A percentile compares a stretch with the other conserved stretches of the same genome.
Conservation (phyloP, 208 protist species). For the Trypanosoma platydactyli region DNA sequence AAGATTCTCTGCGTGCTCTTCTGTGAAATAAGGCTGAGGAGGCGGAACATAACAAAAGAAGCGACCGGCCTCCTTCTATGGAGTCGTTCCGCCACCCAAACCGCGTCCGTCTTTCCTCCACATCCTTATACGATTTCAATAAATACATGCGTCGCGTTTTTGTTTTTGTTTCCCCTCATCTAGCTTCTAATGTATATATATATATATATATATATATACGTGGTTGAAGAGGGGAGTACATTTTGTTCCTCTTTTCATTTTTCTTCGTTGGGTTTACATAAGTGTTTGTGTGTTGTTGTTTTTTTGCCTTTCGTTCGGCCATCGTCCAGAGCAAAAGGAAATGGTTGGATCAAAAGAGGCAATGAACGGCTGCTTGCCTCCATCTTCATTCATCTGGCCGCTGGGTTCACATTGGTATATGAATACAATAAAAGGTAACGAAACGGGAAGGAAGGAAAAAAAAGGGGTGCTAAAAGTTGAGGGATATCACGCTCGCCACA, state of each 20-base stretch:
- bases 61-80: background rate
- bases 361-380: too few relatives aligned
- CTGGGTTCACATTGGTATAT: too few relatives aligned
- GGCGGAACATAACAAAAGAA: background rate
- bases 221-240: background rate
- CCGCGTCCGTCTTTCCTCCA: background rate
- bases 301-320: conserved; percentile 2
- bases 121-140: background rate
- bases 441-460: too few relatives aligned
- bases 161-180: background rate
- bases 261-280: conserved; percentile 1
- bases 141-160: background rate
- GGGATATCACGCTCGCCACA: conserved; percentile 84
- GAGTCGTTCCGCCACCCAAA: background rate
- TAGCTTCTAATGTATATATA: conserved; percentile 3
- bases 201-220: background rate
- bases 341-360: too few relatives aligned
- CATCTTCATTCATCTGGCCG: too few relatives aligned
- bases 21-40: background rate
- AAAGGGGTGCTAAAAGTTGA: conserved; percentile 66
- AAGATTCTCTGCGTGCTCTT: background rate
- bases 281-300: background rate
- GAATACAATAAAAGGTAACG: too few relatives aligned
- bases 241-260: background rate
- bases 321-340: background rate